Evolutionary conservation across 306 rosid species (phyloP), one percentile per base, ranked within the genome.

Genomic region (Coriaria nepalensis): DNA sequence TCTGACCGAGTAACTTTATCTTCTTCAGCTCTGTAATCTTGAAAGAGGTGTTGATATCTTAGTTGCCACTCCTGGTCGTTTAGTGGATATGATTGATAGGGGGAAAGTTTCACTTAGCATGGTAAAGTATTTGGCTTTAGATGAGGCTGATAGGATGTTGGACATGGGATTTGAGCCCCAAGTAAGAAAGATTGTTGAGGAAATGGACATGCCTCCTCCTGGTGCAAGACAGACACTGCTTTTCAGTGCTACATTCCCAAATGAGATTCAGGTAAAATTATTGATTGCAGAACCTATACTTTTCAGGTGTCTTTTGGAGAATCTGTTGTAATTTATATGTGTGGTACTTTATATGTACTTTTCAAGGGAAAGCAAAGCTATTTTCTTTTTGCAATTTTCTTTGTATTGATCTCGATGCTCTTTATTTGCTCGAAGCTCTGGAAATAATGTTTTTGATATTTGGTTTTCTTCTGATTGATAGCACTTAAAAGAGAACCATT

Each of bases 111-210:
- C 70, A 2, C 54, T 69, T 33, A 48, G 35, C 14, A 47, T 11
- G 56, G 45, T 69, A 33, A 69, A 59, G 9, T 58, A 69, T 35
- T 63, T 68, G 65, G 55, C 55, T 6, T 5, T 68, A 9, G 74
- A 68, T 49, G 75, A 69, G 65, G 75, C 70, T 37, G 75, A 69
- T 35, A 49, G 70, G 54, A 63, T 69, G 75, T 39, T 69, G 56
- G 75, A 63, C 53, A 69, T 63, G 75, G 75, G 70, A 13, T 69
- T 69, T 53, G 70, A 69, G 48, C 66, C 57, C 4, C 70, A 69
- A 32, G 63, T 69, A 33, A 35, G 75, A 33, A 33, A 8, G 55
- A 69, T 69, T 48, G 64, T 69, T 33, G 59, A 63, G 37, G 41
- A 15, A 40, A 46, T 49, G 70, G 75, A 54, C 62, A 69, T 69